Conservation (phyloP, 495 filamentous ascomycete species). For the Zalerion maritima region DNA sequence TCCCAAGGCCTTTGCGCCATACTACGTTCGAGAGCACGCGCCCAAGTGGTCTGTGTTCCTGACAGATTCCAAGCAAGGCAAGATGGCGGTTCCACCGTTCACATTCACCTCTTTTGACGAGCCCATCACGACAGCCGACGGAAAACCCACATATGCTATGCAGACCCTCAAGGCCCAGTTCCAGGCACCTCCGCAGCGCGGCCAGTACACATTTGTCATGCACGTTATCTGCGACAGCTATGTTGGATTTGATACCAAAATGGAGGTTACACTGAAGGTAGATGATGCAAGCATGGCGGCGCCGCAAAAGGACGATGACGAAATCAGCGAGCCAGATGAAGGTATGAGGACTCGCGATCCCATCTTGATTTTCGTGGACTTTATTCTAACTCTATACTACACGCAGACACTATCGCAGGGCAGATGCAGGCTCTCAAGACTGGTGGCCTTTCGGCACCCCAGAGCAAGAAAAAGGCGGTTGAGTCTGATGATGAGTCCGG, state of each 20-base stretch:
- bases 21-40: slow-evolving; percentile 74
- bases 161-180: slow-evolving; percentile 97
- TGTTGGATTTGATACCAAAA: slow-evolving; percentile 76
- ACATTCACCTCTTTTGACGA: slow-evolving; percentile 83
- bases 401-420: slow-evolving; percentile 76
- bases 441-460: slow-evolving; percentile 33
- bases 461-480: slow-evolving; percentile 38
- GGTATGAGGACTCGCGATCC: slow-evolving; percentile 40
- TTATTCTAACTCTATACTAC: slow-evolving; percentile 17
- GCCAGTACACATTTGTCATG: slow-evolving; percentile 85
- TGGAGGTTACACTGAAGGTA: slow-evolving; percentile 77
- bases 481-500: slow-evolving; percentile 70
- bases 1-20: slow-evolving; percentile 77
- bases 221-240: slow-evolving; percentile 88
- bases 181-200: slow-evolving; percentile 83
- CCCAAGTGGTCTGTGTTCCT: slow-evolving; percentile 90
- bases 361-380: slow-evolving; percentile 4
- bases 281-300: slow-evolving; percentile 78
- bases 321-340: slow-evolving; percentile 95
- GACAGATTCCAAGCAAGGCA: slow-evolving; percentile 81
- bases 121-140: slow-evolving; percentile 55
- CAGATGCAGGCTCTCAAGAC: slow-evolving; percentile 82
- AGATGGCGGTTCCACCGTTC: slow-evolving; percentile 89
- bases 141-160: slow-evolving; percentile 76
- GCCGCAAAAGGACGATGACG: slow-evolving; percentile 68